phyloP scores from a whole-genome alignment of 1,284 basidiomycete species.

The Trichosporon sp. region DNA sequence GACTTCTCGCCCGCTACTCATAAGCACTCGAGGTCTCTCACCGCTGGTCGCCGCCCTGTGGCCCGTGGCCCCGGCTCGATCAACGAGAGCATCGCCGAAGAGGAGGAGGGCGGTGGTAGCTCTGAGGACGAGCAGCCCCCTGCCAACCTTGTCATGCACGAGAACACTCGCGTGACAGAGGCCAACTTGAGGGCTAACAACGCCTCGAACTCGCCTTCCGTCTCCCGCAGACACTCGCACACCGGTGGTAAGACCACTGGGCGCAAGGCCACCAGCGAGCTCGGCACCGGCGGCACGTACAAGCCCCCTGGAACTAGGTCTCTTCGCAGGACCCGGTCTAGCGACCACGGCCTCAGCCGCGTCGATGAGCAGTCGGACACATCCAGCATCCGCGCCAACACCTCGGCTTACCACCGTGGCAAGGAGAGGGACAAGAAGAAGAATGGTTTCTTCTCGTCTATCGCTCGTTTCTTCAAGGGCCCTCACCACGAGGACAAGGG shows the following conservation, averaged over 20 bases:
- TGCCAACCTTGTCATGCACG: conserved; percentile 51
- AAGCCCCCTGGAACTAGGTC: conserved; percentile 22
- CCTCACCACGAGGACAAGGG: conserved; percentile 22
- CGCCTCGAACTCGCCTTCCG: background rate
- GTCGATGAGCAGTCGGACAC: conserved; percentile 3
- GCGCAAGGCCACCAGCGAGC: conserved; percentile 42
- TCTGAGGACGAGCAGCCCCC: conserved; percentile 48
- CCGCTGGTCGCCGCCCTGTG: conserved; percentile 25
- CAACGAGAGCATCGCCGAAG: conserved; percentile 53
- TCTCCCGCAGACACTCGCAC: conserved; percentile 10
- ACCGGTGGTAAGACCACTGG: background rate
- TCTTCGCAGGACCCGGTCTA: conserved; percentile 48
- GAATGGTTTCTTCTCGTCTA: conserved; percentile 53
- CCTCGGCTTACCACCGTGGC: background rate
- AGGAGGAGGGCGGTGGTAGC: conserved; percentile 53
- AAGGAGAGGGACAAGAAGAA: conserved; percentile 39
- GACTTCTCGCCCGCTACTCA: background rate
- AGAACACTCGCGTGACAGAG: conserved; percentile 34
- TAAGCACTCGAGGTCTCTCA: conserved; percentile 14
- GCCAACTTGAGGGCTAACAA: conserved; percentile 16
- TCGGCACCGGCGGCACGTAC: conserved; percentile 37
- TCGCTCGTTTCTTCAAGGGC: conserved; percentile 51
- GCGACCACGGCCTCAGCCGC: conserved; percentile 32
- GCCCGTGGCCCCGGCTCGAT: conserved; percentile 43
- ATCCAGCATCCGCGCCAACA: conserved; percentile 35